phyloP scores from a whole-genome alignment of 2,329 filamentous ascomycete genomes.

The Cytospora schulzeri region DNA sequence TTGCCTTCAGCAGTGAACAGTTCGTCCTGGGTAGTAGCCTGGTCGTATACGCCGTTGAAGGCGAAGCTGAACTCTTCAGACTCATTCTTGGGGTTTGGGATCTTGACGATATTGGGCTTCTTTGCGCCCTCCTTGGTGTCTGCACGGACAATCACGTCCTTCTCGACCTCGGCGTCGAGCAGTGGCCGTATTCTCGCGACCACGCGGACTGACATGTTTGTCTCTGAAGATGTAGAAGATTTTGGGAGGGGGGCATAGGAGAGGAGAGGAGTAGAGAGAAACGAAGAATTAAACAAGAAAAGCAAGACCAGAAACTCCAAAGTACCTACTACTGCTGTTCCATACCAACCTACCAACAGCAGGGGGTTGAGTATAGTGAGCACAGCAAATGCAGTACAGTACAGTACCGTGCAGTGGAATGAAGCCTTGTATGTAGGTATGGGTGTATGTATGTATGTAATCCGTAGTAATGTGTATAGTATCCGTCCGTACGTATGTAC shows the following conservation, averaged over 20 bases:
- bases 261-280: neutral
- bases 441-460: neutral
- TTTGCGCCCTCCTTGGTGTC: slow-evolving; percentile 63
- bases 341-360: neutral
- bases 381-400: too few relatives aligned
- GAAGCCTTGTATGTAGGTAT: neutral
- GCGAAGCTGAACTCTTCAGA: slow-evolving; percentile 89
- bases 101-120: slow-evolving; percentile 73
- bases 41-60: slow-evolving; percentile 91
- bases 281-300: neutral
- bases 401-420: neutral
- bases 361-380: neutral
- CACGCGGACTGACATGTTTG: slow-evolving; percentile 71
- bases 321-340: neutral
- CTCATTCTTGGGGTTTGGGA: slow-evolving; percentile 93
- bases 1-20: slow-evolving; percentile 88
- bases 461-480: neutral
- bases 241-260: neutral
- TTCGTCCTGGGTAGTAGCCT: slow-evolving; percentile 77
- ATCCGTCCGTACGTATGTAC: too few relatives aligned
- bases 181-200: slow-evolving; percentile 89
- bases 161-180: slow-evolving; percentile 80
- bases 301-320: neutral
- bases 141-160: slow-evolving; percentile 79
- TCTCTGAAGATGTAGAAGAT: neutral